A percentile compares a stretch with the other conserved stretches of the same genome.
These are phyloP conservation scores for Castanea mollissima DNA, from an alignment of 306 rosid species.

Conservation along the genomic window DNA sequence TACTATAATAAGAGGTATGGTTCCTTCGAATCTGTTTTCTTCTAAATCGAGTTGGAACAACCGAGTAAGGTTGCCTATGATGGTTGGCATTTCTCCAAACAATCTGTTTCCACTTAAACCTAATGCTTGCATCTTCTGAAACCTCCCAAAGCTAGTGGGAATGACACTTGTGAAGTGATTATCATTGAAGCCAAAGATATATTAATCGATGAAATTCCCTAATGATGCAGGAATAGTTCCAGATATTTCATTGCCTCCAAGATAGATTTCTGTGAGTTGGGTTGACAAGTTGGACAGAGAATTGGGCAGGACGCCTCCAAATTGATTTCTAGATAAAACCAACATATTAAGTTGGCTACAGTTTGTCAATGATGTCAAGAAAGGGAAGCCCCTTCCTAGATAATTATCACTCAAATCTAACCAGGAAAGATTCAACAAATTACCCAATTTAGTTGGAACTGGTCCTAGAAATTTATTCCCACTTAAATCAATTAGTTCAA, in stretches of 20 bases:
- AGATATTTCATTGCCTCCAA: no score
- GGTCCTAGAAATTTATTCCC: slow-evolving; percentile 1
- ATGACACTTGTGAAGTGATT: slow-evolving; percentile 20
- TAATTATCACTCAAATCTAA: background rate
- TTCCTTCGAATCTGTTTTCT: no score
- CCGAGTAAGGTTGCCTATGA: slow-evolving; percentile 28
- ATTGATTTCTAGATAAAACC: slow-evolving; percentile 5
- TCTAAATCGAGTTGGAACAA: background rate
- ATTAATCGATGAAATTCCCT: no score
- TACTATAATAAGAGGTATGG: slow-evolving; percentile 17
- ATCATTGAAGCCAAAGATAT: fast-evolving
- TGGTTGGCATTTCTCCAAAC: slow-evolving; percentile 2
- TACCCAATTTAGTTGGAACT: slow-evolving; percentile 20
- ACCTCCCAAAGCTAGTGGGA: slow-evolving; percentile 27
- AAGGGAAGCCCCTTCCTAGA: slow-evolving; percentile 34
- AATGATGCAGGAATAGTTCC: no score
- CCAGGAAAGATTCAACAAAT: background rate
- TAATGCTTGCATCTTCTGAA: slow-evolving; percentile 6
- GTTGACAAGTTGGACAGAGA: slow-evolving; percentile 32
- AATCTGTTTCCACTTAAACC: background rate
- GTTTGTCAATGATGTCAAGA: slow-evolving; percentile 24
- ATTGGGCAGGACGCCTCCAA: slow-evolving; percentile 36
- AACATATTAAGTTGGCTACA: slow-evolving; percentile 14
- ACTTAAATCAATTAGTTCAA: background rate
- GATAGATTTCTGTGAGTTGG: background rate